These are phyloP conservation scores for Hortaea werneckii DNA, from an alignment of 2,329 filamentous ascomycete genomes.

Conservation along the genomic window DNA sequence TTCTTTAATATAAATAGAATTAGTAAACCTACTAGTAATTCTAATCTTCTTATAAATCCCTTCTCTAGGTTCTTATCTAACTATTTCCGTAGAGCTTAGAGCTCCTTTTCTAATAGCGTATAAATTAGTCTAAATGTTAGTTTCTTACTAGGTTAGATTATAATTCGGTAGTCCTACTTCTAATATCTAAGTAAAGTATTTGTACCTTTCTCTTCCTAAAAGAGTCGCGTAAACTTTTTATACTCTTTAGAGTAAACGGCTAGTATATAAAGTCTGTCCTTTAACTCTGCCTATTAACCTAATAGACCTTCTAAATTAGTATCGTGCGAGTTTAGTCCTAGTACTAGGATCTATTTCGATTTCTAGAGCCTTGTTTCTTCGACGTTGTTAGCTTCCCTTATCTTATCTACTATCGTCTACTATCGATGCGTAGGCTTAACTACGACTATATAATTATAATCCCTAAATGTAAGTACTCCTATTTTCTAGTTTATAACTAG, in stretches of 20 bases:
- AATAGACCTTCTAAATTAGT: background rate
- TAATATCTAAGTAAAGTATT: slow-evolving; percentile 7
- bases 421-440: slow-evolving; percentile 2
- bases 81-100: slow-evolving; percentile 4
- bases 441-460: slow-evolving; percentile 3
- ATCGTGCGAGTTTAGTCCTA: slow-evolving; percentile 1
- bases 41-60: no score
- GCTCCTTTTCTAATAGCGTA: slow-evolving; percentile 5
- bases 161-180: slow-evolving; percentile 8
- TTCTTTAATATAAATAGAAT: slow-evolving; percentile 19
- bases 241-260: slow-evolving; percentile 7
- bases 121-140: slow-evolving; percentile 8
- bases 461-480: slow-evolving; percentile 9
- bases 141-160: slow-evolving; percentile 5
- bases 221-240: slow-evolving; percentile 8
- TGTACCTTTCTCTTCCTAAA: slow-evolving; percentile 8
- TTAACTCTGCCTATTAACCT: slow-evolving; percentile 1
- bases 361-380: slow-evolving; percentile 5
- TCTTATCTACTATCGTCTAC: slow-evolving; percentile 7
- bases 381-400: no score
- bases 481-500: slow-evolving; percentile 6
- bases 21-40: slow-evolving; percentile 4
- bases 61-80: no score
- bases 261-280: background rate
- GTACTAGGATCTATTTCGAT: background rate